Evolutionary conservation across 345 rosid genomes (phyloP).

Genomic region (Acer negundo): DNA sequence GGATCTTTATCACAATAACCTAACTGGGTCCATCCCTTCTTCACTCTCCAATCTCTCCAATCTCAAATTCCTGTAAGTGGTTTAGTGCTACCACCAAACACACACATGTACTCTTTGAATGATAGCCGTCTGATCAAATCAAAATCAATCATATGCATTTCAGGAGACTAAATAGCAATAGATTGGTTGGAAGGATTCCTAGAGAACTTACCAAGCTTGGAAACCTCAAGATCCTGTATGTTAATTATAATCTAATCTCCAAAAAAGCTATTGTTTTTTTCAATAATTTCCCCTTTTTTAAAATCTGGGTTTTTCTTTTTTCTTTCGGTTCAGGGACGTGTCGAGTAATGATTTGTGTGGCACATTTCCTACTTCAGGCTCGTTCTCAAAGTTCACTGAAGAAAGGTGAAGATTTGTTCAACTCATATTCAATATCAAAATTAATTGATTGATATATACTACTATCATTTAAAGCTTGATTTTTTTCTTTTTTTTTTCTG

Average conservation of each 20-base stretch:
- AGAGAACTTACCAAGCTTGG: slow-evolving; percentile 57
- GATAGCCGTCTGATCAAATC: background rate
- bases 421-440: background rate
- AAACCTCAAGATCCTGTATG: slow-evolving; percentile 70
- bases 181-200: slow-evolving; percentile 65
- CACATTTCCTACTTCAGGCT: slow-evolving; percentile 63
- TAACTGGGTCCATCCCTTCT: slow-evolving; percentile 60
- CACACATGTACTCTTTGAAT: background rate
- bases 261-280: background rate
- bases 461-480: too few relatives aligned
- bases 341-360: slow-evolving; percentile 73
- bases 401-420: slow-evolving; percentile 44
- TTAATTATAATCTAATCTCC: background rate
- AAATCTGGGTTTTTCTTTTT: background rate
- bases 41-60: slow-evolving; percentile 60
- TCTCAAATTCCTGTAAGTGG: slow-evolving; percentile 62
- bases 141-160: background rate
- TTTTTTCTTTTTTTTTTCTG: slow-evolving; percentile 18
- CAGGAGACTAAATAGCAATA: slow-evolving; percentile 72
- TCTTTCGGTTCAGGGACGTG: slow-evolving; percentile 44
- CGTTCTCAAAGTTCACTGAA: slow-evolving; percentile 64
- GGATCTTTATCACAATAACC: slow-evolving; percentile 69
- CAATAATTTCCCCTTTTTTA: background rate
- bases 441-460: background rate
- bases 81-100: too few relatives aligned